phyloP scores from a whole-genome alignment of 495 filamentous ascomycete genomes.

The Pyronema domesticum region DNA sequence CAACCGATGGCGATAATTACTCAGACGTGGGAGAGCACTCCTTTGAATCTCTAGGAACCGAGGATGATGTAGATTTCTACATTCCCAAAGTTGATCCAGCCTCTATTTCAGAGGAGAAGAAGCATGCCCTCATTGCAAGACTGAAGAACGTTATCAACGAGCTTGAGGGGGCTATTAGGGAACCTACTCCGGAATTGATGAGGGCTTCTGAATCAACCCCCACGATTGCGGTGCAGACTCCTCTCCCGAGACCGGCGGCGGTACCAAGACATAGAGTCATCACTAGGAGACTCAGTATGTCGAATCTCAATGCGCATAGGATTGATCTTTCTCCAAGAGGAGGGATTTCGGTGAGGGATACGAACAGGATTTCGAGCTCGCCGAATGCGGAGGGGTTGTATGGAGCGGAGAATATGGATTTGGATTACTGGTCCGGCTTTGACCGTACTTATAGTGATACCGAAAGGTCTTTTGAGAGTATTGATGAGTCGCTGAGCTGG shows the following conservation, averaged over 20 bases:
- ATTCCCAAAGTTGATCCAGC: background rate
- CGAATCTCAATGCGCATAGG: background rate
- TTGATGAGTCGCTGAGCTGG: background rate
- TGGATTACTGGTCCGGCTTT: background rate
- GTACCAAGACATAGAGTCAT: background rate
- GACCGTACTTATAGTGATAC: background rate
- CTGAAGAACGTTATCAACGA: slow-evolving; percentile 1
- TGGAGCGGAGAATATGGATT: slow-evolving; percentile 1
- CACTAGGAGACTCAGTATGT: background rate
- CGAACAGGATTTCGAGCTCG: background rate
- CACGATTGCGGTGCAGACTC: background rate
- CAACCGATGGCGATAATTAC: no score
- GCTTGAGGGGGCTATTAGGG: background rate
- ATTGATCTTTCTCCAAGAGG: background rate
- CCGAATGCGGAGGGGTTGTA: slow-evolving; percentile 1
- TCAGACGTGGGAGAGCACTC: no score
- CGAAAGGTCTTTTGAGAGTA: background rate
- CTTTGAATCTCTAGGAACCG: no score
- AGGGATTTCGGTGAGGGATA: background rate
- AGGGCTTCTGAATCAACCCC: background rate
- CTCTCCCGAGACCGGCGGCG: background rate
- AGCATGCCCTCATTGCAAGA: background rate
- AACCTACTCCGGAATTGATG: background rate
- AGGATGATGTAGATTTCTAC: background rate
- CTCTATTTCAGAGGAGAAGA: background rate